Percentiles rank a stretch among this genome's conserved stretches.
Conservation (phyloP, 805 yeast genomes). For the Kregervanrija pseudodelftensis region DNA sequence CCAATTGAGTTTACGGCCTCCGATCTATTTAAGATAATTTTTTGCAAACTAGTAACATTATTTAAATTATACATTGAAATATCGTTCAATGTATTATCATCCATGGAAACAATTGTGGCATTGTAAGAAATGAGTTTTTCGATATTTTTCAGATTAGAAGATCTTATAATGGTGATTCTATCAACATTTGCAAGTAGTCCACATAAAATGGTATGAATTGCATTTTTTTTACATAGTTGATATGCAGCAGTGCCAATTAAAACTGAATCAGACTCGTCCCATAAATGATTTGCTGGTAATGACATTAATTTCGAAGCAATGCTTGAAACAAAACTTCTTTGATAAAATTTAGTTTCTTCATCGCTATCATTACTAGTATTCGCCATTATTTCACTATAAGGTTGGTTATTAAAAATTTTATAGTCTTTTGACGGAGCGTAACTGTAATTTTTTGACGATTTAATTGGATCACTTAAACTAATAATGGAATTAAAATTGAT, state of each 20-base stretch:
- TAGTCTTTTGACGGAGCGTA: slow-evolving; percentile 19
- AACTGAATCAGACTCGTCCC: slow-evolving; percentile 22
- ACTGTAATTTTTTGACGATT: slow-evolving; percentile 2
- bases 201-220: slow-evolving; percentile 32
- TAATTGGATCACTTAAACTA: not conserved
- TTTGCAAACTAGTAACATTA: slow-evolving; percentile 15
- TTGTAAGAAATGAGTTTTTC: slow-evolving; percentile 5
- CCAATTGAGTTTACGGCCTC: slow-evolving; percentile 42
- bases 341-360: slow-evolving; percentile 23
- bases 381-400: slow-evolving; percentile 18
- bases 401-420: slow-evolving; percentile 20
- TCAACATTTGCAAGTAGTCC: slow-evolving; percentile 31
- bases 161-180: slow-evolving; percentile 18
- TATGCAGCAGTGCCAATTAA: slow-evolving; percentile 13
- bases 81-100: slow-evolving; percentile 19
- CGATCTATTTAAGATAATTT: slow-evolving; percentile 28
- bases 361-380: slow-evolving; percentile 6
- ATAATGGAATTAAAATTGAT: not conserved
- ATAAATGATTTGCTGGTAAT: slow-evolving; percentile 19
- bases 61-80: slow-evolving; percentile 15
- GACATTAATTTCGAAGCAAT: slow-evolving; percentile 30
- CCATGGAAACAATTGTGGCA: slow-evolving; percentile 29
- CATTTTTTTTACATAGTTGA: slow-evolving; percentile 14
- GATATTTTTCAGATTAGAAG: slow-evolving; percentile 5
- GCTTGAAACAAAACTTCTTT: slow-evolving; percentile 29